A percentile compares a stretch with the other conserved stretches of the same genome.
These are phyloP conservation scores for Aureobasidium sp. DNA, from an alignment of 2,329 filamentous ascomycete species.

Conservation along the genomic window DNA sequence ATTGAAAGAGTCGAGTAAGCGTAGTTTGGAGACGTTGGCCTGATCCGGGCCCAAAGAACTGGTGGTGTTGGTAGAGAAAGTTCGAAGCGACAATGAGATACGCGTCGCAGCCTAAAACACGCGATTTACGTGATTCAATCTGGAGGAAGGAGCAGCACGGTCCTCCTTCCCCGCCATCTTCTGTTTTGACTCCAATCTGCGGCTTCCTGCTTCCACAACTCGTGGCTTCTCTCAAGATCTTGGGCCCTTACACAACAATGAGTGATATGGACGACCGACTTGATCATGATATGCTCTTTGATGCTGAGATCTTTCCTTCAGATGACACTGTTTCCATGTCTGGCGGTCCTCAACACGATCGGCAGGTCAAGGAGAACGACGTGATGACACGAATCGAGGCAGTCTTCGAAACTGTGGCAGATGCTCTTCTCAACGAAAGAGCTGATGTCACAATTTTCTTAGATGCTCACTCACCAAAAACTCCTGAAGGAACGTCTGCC, in stretches of 20 bases:
- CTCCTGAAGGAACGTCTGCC: neutral
- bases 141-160: neutral
- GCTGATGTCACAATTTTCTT: conserved; percentile 45
- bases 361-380: neutral
- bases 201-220: neutral
- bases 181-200: neutral
- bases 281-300: conserved; percentile 12
- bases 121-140: too few relatives aligned
- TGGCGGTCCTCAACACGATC: conserved; percentile 1
- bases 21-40: neutral
- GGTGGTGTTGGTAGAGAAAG: conserved; percentile 7
- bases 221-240: too few relatives aligned
- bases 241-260: neutral
- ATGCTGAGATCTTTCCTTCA: neutral
- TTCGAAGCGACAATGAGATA: neutral
- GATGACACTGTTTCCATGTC: neutral
- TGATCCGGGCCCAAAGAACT: neutral
- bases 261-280: neutral
- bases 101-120: neutral
- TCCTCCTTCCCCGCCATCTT: conserved; percentile 1
- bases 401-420: conserved; percentile 47
- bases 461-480: conserved; percentile 12
- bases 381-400: conserved; percentile 50
- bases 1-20: neutral
- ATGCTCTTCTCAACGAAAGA: conserved; percentile 41